Evolutionary conservation across 2,329 filamentous ascomycete species (phyloP).

Genomic region (Monilinia laxa): DNA sequence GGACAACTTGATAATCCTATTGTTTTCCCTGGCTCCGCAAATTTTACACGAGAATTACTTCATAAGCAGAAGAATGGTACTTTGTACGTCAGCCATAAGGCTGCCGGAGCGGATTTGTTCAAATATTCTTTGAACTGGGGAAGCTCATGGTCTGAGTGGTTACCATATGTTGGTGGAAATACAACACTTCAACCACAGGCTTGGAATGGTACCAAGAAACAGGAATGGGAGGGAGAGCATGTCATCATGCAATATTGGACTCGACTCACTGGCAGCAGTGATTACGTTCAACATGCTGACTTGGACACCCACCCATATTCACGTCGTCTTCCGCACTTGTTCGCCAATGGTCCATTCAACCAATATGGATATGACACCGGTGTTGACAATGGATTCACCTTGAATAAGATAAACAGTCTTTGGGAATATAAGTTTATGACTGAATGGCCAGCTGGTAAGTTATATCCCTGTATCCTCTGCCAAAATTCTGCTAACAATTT

Average conservation of each 20-base stretch:
- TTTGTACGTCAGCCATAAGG: constrained; percentile 56
- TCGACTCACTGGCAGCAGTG: constrained; percentile 56
- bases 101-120: constrained; percentile 60
- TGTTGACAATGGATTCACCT: constrained; percentile 52
- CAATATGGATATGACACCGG: constrained; percentile 64
- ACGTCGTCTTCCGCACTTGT: constrained; percentile 61
- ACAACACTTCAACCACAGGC: constrained; percentile 47
- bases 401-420: constrained; percentile 46
- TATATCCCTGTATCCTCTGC: neutral
- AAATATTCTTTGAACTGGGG: constrained; percentile 63
- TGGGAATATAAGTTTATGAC: constrained; percentile 62
- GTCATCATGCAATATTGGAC: constrained; percentile 64
- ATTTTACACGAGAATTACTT: constrained; percentile 58
- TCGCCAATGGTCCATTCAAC: constrained; percentile 62
- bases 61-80: constrained; percentile 45
- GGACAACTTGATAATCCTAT: constrained; percentile 59
- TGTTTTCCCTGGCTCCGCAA: constrained; percentile 54
- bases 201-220: constrained; percentile 59
- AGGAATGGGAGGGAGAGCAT: constrained; percentile 61
- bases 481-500: neutral
- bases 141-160: constrained; percentile 58
- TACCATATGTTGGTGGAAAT: constrained; percentile 53
- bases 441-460: constrained; percentile 57
- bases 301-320: constrained; percentile 43
- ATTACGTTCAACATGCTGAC: constrained; percentile 61